Base-by-base conservation (phyloP, 2,329 filamentous ascomycete genomes). In the Amauroascus niger region DNA sequence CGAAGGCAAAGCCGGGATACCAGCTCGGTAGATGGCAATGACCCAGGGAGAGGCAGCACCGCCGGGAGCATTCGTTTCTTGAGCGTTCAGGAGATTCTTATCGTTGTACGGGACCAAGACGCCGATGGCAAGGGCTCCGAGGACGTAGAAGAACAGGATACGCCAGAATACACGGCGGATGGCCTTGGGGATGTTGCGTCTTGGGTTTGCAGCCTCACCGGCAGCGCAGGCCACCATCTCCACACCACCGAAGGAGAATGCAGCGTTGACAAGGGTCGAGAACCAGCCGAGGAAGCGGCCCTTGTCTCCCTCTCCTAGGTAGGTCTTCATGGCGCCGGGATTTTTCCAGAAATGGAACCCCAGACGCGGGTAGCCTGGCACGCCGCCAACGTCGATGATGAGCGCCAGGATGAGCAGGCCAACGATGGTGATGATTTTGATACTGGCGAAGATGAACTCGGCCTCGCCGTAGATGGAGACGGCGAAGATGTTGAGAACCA, bases 321-420 rank as follows among this genome's bases (percentile, higher is more conserved):
- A 80, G 60, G 83, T 79, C 32, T 83, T 80, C 60, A 86, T 84
- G 0, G 83, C 80, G 1, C 82, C 84, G 0, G 85, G 84, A 30
- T 81, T 67, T 20, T 69, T 78, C 86, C 85, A 89, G 67, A 86
- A 87, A 37, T 74, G 68, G 65, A 87, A 87, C 1, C 84, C 84
- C 11, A n/a, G 39, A 49, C 82, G 74, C 3, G 78, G 71, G 18
- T 78, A 73, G 0, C 76, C 76, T 3, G 79, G 79, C 0, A 81
- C 76, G 1, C 80, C 74, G 28, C 82, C 82, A 0, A 83, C 73
- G 61, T 82, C 78, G 60, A 84, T 80, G 54, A 84, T 73, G 28
- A 84, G 67, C 1, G 71, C 69, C 47, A 74, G 61, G 37, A 75
- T 61, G 40, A 74, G 60, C 14, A 76, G 64, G 28, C 73, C 74